Percentiles rank a stretch among this genome's conserved stretches.
Evolutionary conservation across 2,329 filamentous ascomycete species (phyloP).

Genomic region (Ophiostoma sp.): DNA sequence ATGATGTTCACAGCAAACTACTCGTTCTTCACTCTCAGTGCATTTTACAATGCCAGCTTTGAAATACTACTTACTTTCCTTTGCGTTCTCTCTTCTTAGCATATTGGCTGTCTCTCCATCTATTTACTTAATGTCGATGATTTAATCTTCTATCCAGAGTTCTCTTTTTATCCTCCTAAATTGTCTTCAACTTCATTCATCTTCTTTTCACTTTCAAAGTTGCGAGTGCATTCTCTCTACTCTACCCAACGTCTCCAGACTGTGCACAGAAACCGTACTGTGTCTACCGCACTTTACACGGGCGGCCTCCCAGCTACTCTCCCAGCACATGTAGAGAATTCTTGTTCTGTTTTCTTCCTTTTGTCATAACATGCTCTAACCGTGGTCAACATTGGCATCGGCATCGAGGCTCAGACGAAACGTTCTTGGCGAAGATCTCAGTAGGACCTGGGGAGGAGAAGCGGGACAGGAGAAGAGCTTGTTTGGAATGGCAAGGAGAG

Average conservation of each 20-base stretch:
- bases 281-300: background rate
- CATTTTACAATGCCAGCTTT: no score
- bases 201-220: no score
- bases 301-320: background rate
- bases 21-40: background rate
- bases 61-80: no score
- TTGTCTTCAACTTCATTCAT: no score
- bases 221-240: no score
- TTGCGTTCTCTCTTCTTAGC: no score
- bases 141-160: no score
- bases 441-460: background rate
- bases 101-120: no score
- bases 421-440: background rate
- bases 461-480: background rate
- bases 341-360: background rate
- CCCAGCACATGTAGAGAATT: background rate
- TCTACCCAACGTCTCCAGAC: background rate
- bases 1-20: background rate
- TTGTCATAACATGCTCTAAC: background rate
- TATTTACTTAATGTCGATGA: no score
- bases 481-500: background rate
- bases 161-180: no score
- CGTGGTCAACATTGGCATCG: background rate
- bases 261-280: conserved; percentile 3
- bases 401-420: background rate